Conservation (phyloP, 2,329 filamentous ascomycete species). For the Hypoxylon sp. region DNA sequence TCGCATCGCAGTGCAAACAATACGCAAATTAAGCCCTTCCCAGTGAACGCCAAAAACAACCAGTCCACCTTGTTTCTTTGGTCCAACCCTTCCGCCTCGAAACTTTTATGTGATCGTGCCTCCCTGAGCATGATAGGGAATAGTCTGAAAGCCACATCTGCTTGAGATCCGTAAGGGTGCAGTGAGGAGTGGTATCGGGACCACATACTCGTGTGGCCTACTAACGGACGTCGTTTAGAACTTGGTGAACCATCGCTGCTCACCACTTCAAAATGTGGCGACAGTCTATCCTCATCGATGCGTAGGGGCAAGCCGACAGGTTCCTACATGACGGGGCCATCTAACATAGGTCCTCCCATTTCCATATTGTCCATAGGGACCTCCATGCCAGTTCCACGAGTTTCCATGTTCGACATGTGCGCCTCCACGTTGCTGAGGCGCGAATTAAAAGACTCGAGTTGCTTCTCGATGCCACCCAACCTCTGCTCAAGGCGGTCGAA, state of each 20-base stretch:
- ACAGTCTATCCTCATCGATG: not conserved
- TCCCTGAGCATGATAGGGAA: not conserved
- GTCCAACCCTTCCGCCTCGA: not conserved
- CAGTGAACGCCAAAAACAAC: conserved; percentile 36
- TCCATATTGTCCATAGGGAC: conserved; percentile 60
- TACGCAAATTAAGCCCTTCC: conserved; percentile 35
- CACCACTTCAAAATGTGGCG: not conserved
- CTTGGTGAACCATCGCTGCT: not conserved
- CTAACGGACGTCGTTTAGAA: not conserved
- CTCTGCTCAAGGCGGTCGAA: conserved; percentile 66
- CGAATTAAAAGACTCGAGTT: conserved; percentile 68
- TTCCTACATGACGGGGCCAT: conserved; percentile 56
- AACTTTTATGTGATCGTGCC: not conserved
- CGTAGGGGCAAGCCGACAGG: not conserved
- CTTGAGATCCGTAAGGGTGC: not conserved
- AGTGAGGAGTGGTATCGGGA: not conserved
- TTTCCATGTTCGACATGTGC: conserved; percentile 58
- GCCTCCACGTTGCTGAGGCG: conserved; percentile 57
- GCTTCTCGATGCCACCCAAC: conserved; percentile 68
- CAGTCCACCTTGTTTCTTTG: conserved; percentile 24
- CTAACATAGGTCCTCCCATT: conserved; percentile 56
- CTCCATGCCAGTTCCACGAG: conserved; percentile 56
- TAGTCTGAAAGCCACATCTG: not conserved
- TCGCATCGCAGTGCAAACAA: conserved; percentile 35
- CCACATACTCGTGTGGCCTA: not conserved